Percentiles rank a stretch among this genome's conserved stretches.
Conservation (phyloP, 148 eudicot genomes). For the Polygonum maritimum region DNA sequence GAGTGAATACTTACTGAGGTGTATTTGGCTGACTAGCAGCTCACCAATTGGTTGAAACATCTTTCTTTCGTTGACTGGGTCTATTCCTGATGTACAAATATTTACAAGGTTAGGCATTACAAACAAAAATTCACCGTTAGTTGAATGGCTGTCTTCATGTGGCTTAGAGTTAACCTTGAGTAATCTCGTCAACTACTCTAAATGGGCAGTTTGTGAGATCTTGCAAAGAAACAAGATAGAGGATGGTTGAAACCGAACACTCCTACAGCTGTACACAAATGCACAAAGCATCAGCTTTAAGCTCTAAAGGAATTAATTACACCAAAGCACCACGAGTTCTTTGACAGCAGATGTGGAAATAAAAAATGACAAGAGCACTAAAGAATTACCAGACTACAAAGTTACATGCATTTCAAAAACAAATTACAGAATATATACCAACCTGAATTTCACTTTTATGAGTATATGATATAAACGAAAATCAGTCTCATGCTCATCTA, state of each 20-base stretch:
- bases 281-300: conserved; percentile 15
- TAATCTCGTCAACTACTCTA: conserved; percentile 98
- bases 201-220: conserved; percentile 97
- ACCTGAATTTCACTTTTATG: conserved; percentile 97
- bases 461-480: conserved; percentile 78
- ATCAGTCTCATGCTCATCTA: conserved; percentile 88
- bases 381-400: background rate
- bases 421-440: background rate
- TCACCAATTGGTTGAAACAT: conserved; percentile 98
- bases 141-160: background rate
- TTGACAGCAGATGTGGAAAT: conserved; percentile 12
- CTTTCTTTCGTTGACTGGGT: conserved; percentile 90
- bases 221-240: conserved; percentile 94
- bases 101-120: background rate
- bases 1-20: conserved; percentile 65
- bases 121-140: background rate
- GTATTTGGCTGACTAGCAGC: conserved; percentile 93
- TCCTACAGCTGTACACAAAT: conserved; percentile 40
- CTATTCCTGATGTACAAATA: conserved; percentile 59
- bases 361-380: background rate
- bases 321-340: background rate
- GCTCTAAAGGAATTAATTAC: background rate
- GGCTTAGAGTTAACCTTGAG: conserved; percentile 55
- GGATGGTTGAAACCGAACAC: conserved; percentile 97
- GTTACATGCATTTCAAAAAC: background rate